Evolutionary conservation across 2,329 filamentous ascomycete species (phyloP), one percentile per base, ranked within the genome.

Genomic region (Fusarium nurragi): DNA sequence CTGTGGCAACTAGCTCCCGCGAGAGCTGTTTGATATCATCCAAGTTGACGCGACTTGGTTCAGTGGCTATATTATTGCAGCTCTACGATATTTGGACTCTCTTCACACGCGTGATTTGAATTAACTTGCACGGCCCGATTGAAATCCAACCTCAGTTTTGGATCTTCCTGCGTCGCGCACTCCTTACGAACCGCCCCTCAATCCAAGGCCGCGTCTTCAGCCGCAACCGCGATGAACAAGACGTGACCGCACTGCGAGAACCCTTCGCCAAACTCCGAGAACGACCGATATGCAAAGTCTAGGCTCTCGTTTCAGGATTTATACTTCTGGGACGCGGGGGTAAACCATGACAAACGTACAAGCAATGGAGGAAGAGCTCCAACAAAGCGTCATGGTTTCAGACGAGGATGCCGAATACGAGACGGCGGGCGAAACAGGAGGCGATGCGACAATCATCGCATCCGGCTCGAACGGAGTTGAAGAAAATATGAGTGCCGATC

Each of bases 291-390:
- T 77, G 76, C 73, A 60, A 65, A 58, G 23, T 53, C 40, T 49
- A 68, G 50, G 47, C 38, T 47, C 37, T 54, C 30, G 49, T 50
- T 37, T 58, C 53, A 54, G 54, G 48, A 43, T 22, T 45, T 59
- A 51, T 57, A 55, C 65, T 65, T 60, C 63, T 57, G 58, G 61
- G 65, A 71, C 67, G 68, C 66, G 68, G 64, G 64, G 64, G 68
- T 69, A 68, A 34, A 76, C 65, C 43, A 85, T 85, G 82, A 75
- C 80, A 49, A 84, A 80, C 68, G 79, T 81, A 53, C 84, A 85
- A 69, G 77, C 81, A 46, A 86, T 84, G 77, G 81, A 86, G 72
- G 84, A 87, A 58, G 83, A 86, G 73, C 78, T 86, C 54, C 85
- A 86, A 69, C 83, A 85, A 68, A 86, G 83, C 72, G 81, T 81